These are phyloP conservation scores for Gossypium stocksii DNA, from an alignment of 345 rosid species.

Conservation along the genomic window DNA sequence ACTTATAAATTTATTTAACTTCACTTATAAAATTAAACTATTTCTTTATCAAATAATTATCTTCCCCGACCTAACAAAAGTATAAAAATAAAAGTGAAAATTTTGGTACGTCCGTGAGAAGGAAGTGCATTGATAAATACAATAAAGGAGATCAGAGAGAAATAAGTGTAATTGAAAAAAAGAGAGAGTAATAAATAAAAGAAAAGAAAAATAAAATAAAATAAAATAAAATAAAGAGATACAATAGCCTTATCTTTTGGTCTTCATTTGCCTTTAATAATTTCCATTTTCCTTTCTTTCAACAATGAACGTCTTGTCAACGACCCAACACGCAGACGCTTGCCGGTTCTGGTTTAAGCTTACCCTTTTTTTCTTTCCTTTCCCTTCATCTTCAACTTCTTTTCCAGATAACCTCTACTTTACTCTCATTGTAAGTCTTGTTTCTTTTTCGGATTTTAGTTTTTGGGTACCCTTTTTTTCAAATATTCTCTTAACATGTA, in stretches of 20 bases:
- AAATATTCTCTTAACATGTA: slow-evolving; percentile 26
- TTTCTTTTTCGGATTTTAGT: slow-evolving; percentile 3
- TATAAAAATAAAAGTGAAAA: too few relatives aligned
- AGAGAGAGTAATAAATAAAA: neutral
- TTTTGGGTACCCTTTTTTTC: slow-evolving; percentile 14
- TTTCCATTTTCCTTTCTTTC: slow-evolving; percentile 26
- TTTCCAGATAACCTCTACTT: neutral
- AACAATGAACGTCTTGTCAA: slow-evolving; percentile 58
- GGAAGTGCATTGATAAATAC: slow-evolving; percentile 15
- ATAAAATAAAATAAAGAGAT: slow-evolving; percentile 13
- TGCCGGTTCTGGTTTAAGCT: slow-evolving; percentile 32
- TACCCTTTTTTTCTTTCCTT: neutral
- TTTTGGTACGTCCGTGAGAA: slow-evolving; percentile 26
- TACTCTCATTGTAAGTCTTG: neutral
- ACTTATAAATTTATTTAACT: too few relatives aligned
- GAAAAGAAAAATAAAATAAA: neutral
- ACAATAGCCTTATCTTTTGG: slow-evolving; percentile 36
- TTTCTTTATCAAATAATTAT: too few relatives aligned
- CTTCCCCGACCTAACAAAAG: too few relatives aligned
- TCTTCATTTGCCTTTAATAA: slow-evolving; percentile 34
- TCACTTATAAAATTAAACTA: too few relatives aligned
- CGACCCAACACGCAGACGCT: slow-evolving; percentile 50
- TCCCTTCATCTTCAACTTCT: slow-evolving; percentile 1
- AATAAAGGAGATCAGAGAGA: neutral
- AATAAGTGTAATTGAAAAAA: neutral